Conservation (phyloP, 2,329 filamentous ascomycete species). For the Phialocephala subalpina region DNA sequence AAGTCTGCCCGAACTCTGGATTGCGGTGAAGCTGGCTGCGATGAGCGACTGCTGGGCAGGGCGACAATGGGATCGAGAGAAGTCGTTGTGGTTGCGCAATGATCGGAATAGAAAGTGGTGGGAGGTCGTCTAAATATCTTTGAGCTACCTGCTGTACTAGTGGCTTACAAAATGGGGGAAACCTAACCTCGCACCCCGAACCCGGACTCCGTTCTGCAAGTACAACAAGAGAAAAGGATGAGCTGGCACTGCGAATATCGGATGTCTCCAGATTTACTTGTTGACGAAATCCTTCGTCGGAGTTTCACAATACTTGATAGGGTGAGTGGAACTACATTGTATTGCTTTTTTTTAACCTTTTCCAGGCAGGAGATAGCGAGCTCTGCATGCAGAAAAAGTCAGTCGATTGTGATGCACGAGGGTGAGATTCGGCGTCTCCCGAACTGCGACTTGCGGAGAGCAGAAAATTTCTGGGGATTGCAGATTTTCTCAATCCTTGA, state of each 20-base stretch:
- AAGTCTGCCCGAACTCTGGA: background rate
- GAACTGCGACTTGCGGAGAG: background rate
- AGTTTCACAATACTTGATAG: background rate
- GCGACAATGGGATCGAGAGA: background rate
- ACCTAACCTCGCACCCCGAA: background rate
- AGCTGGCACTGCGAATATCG: slow-evolving; percentile 9
- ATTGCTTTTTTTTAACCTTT: background rate
- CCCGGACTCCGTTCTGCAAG: background rate
- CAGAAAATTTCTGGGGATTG: slow-evolving; percentile 2
- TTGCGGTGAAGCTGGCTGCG: background rate
- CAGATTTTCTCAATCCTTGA: background rate
- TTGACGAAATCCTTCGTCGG: background rate
- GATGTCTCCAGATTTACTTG: background rate
- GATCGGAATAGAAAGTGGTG: background rate
- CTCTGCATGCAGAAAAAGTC: slow-evolving; percentile 5
- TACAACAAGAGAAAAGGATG: background rate
- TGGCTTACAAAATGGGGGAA: background rate
- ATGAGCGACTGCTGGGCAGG: background rate
- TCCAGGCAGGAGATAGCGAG: background rate
- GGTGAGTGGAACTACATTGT: background rate
- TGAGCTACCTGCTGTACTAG: background rate
- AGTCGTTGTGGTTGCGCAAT: slow-evolving; percentile 3
- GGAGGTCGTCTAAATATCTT: background rate
- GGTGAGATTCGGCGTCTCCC: background rate
- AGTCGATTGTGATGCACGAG: background rate